Conservation (phyloP, 1,284 basidiomycete species). For the Stygiomarasmius scandens region DNA sequence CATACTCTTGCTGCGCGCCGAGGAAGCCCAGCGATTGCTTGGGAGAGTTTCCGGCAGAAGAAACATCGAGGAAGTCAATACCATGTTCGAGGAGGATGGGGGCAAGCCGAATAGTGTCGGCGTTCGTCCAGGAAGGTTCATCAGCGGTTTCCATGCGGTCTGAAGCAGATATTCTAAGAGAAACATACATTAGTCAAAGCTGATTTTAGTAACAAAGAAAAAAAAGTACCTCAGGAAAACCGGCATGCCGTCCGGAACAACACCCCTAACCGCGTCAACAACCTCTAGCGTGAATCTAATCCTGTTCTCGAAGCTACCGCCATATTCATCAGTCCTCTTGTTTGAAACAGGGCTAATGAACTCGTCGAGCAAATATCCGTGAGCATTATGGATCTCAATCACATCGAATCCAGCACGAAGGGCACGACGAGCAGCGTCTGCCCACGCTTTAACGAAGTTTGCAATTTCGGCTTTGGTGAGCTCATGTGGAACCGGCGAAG, state of each 20-base stretch:
- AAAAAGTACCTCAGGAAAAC: constrained; percentile 64
- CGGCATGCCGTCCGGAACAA: constrained; percentile 61
- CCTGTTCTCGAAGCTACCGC: constrained; percentile 75
- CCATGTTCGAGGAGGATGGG: constrained; percentile 57
- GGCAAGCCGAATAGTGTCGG: constrained; percentile 61
- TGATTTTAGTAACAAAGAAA: not conserved
- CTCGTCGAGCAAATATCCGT: constrained; percentile 61
- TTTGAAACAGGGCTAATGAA: constrained; percentile 69
- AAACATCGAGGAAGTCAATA: constrained; percentile 69
- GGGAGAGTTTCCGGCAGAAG: constrained; percentile 59
- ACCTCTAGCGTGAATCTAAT: constrained; percentile 63
- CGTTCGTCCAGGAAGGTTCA: constrained; percentile 57
- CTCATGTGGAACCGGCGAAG: constrained; percentile 57
- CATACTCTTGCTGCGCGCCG: constrained; percentile 52
- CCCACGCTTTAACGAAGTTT: constrained; percentile 62
- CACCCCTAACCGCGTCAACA: constrained; percentile 51
- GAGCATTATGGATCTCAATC: constrained; percentile 69
- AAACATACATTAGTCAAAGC: not conserved
- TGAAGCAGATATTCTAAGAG: constrained; percentile 53
- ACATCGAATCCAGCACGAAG: constrained; percentile 65
- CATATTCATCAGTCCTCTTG: constrained; percentile 72
- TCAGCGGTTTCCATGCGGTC: constrained; percentile 65
- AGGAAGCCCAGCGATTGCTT: constrained; percentile 39
- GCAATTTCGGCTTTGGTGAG: constrained; percentile 54
- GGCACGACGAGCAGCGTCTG: constrained; percentile 55